Conservation (phyloP, 768 basidiomycete species). For the Calocybe indica region DNA sequence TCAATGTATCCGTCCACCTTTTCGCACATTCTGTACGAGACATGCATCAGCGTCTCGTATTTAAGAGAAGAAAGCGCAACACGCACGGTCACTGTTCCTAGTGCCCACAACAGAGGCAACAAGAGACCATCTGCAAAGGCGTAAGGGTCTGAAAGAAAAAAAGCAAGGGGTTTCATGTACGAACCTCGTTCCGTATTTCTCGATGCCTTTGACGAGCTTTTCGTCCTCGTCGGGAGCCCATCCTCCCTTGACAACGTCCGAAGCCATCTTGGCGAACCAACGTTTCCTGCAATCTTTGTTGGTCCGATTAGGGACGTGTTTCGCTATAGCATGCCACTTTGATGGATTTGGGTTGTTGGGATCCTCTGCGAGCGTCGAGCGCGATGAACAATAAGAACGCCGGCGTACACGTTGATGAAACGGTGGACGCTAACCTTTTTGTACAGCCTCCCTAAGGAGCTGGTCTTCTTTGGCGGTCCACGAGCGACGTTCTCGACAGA, state of each 20-base stretch:
- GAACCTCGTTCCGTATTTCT: conserved; percentile 51
- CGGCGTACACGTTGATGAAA: no score
- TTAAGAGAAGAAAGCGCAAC: background rate
- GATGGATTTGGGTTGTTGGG: conserved; percentile 50
- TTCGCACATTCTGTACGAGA: conserved; percentile 47
- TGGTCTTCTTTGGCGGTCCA: conserved; percentile 50
- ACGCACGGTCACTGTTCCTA: conserved; percentile 55
- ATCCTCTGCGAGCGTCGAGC: conserved; percentile 35
- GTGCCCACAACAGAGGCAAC: conserved; percentile 54
- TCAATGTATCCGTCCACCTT: conserved; percentile 57
- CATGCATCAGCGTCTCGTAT: conserved; percentile 7
- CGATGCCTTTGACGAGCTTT: conserved; percentile 49
- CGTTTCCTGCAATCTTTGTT: conserved; percentile 63
- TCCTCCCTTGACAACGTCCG: conserved; percentile 55
- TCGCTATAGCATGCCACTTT: conserved; percentile 60
- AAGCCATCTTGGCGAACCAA: conserved; percentile 61
- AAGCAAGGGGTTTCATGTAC: background rate
- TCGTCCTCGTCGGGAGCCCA: conserved; percentile 60
- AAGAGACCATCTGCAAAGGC: conserved; percentile 40
- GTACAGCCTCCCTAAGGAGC: conserved; percentile 44
- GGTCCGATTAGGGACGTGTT: conserved; percentile 54
- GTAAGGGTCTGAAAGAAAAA: background rate
- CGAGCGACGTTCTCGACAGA: conserved; percentile 43
- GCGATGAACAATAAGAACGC: conserved; percentile 9
- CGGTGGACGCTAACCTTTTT: conserved; percentile 28